Evolutionary conservation across 345 rosid species (phyloP).

Genomic region (Anacardium occidentale): DNA sequence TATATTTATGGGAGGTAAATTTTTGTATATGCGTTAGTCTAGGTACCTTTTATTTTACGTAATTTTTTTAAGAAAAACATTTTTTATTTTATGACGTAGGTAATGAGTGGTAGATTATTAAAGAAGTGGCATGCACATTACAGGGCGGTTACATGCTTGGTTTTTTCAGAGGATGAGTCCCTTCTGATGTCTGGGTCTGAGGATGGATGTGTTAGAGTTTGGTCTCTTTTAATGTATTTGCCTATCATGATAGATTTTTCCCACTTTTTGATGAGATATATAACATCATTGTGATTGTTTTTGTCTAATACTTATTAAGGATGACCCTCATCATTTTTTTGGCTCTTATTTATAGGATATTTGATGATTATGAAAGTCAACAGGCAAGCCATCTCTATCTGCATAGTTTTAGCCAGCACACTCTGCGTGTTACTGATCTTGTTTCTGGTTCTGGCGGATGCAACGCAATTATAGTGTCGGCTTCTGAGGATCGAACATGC

Average conservation of each 20-base stretch:
- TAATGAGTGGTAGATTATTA: constrained; percentile 69
- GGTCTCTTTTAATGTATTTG: constrained; percentile 71
- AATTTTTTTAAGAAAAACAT: not conserved
- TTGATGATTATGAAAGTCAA: constrained; percentile 57
- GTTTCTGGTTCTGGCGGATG: constrained; percentile 67
- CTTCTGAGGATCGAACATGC: constrained; percentile 85
- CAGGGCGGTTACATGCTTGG: constrained; percentile 67
- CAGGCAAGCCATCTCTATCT: constrained; percentile 54
- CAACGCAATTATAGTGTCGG: constrained; percentile 68
- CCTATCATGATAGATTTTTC: not conserved
- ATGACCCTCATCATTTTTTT: not conserved
- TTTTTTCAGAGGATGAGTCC: constrained; percentile 71
- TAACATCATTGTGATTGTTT: not conserved
- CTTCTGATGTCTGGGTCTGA: constrained; percentile 78
- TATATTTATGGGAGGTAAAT: constrained; percentile 79
- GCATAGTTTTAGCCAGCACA: constrained; percentile 59
- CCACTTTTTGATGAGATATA: not conserved
- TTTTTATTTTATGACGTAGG: constrained; percentile 37
- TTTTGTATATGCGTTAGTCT: not conserved
- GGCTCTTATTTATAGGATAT: constrained; percentile 42
- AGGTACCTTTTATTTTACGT: not conserved
- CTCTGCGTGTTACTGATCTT: constrained; percentile 57
- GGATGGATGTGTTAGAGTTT: constrained; percentile 74
- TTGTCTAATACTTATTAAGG: not conserved
- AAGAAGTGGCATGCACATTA: constrained; percentile 85